Evolutionary conservation across 2,329 filamentous ascomycete genomes (phyloP), one percentile per base, ranked within the genome.

Genomic region (Colletotrichum sp.): DNA sequence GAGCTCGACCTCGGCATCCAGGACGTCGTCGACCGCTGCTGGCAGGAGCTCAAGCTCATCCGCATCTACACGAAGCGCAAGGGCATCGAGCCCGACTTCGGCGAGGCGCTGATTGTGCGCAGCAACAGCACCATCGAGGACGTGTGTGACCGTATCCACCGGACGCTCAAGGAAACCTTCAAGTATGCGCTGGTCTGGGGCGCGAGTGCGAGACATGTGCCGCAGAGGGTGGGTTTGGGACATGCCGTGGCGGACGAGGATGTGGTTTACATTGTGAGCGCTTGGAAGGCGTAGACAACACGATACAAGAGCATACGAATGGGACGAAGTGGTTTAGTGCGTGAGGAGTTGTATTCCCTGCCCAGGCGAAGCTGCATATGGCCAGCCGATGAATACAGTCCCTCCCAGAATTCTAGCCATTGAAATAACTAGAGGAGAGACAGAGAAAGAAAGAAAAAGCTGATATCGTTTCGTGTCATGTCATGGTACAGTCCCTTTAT

Each of bases 171-270:
- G 91, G 98, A 99, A 78, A 98, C 96, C 6, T 99, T 99, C 90
- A 99, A 99, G 89, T 98, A 99, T 87, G 98, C 97, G 5, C 87
- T 99, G 79, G 97, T 99, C 0, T 99, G 98, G 98, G 97, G 97
- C 6, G 96, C 96, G 21, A 99, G 96, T 85, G 97, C 97, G 44
- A 93, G 95, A 81, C 98, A 99, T 88, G 90, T 99, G 44, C 97
- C 98, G 44, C 97, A 99, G 88, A 90, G 97, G 78, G 96, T 98
- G 49, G 98, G 97, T 2, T 85, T 99, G 81, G 89, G 92, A 8
- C 97, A 99, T 88, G 81, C 92, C 15, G 96, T 99, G 60, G 86
- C 89, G 3, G 92, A 94, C 78, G 92, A 93, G 83, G 92, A 93
- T 81, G 92, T 93, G 21, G 92, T 93, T 67, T 93, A 92, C 81